Percentiles rank a stretch among this genome's conserved stretches.
Conservation (phyloP, 2,329 filamentous ascomycete genomes). For the Xylariaceae sp. region DNA sequence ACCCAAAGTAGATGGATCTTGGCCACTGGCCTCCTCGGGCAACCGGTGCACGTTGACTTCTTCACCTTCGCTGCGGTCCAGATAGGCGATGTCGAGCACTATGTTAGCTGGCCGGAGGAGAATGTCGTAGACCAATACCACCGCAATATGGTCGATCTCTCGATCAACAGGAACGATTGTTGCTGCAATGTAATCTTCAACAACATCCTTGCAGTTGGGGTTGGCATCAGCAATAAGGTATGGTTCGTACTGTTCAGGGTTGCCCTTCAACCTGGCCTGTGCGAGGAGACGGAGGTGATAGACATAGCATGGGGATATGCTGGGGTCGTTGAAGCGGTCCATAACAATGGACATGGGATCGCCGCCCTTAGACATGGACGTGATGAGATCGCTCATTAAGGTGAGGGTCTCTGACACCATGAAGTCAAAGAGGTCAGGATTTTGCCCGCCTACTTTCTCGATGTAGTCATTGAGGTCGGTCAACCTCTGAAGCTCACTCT, state of each 20-base stretch:
- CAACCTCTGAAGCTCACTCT: conserved; percentile 67
- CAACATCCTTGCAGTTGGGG: neutral
- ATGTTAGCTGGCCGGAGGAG: conserved; percentile 75
- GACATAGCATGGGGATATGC: conserved; percentile 67
- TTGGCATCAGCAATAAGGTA: conserved; percentile 58
- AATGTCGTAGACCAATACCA: conserved; percentile 70
- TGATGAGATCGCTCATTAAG: conserved; percentile 59
- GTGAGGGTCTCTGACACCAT: conserved; percentile 71
- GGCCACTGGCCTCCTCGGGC: conserved; percentile 48
- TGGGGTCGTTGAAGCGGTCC: conserved; percentile 67
- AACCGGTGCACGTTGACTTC: conserved; percentile 69
- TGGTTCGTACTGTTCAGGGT: conserved; percentile 61
- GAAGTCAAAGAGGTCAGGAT: conserved; percentile 69
- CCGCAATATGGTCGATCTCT: conserved; percentile 88
- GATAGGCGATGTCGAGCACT: conserved; percentile 80
- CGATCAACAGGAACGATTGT: conserved; percentile 68
- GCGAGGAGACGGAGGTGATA: conserved; percentile 81
- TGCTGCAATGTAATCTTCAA: conserved; percentile 56
- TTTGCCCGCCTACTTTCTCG: conserved; percentile 64
- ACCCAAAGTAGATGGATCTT: conserved; percentile 40
- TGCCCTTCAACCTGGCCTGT: conserved; percentile 75
- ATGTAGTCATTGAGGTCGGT: conserved; percentile 66
- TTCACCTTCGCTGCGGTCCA: conserved; percentile 76
- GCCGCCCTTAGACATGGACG: conserved; percentile 55
- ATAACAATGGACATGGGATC: conserved; percentile 51